These are phyloP conservation scores for Boechera retrofracta DNA, from an alignment of 345 rosid species.

Conservation along the genomic window DNA sequence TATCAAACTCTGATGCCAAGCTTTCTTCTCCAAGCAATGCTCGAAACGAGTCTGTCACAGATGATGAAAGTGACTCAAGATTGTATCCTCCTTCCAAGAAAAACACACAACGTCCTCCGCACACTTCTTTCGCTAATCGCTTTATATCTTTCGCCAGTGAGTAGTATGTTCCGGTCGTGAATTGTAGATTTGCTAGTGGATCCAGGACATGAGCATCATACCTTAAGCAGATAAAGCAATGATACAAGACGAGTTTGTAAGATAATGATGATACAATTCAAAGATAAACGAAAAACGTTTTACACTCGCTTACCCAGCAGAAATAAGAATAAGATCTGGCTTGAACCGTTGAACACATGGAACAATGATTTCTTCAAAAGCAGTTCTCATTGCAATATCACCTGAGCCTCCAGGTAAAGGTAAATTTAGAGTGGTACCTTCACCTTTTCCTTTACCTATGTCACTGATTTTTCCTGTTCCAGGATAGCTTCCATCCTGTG, in stretches of 20 bases:
- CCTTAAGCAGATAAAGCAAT: constrained; percentile 46
- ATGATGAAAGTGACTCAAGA: constrained; percentile 80
- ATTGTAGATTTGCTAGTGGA: constrained; percentile 83
- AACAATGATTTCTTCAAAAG: constrained; percentile 84
- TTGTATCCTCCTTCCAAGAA: constrained; percentile 98
- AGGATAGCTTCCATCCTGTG: constrained; percentile 92
- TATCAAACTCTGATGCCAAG: constrained; percentile 73
- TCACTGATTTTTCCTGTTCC: constrained; percentile 86
- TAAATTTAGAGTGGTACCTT: constrained; percentile 85
- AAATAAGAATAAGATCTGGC: constrained; percentile 90
- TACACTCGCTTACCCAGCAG: constrained; percentile 79
- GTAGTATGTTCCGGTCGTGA: constrained; percentile 87
- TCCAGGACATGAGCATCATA: constrained; percentile 92
- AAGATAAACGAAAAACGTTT: background rate
- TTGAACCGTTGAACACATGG: constrained; percentile 90
- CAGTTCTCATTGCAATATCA: constrained; percentile 78
- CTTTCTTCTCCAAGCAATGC: constrained; percentile 87
- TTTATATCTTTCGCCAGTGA: constrained; percentile 72
- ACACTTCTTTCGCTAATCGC: constrained; percentile 79
- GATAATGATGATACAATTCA: background rate
- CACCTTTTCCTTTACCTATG: constrained; percentile 79
- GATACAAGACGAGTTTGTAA: background rate
- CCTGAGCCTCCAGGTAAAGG: constrained; percentile 98
- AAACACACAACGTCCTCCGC: constrained; percentile 86
- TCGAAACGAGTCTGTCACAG: constrained; percentile 83